A percentile compares a stretch with the other conserved stretches of the same genome.
These are phyloP conservation scores for Cystobasidiaceae sp. DNA, from an alignment of 1,284 basidiomycete species.

Conservation along the genomic window DNA sequence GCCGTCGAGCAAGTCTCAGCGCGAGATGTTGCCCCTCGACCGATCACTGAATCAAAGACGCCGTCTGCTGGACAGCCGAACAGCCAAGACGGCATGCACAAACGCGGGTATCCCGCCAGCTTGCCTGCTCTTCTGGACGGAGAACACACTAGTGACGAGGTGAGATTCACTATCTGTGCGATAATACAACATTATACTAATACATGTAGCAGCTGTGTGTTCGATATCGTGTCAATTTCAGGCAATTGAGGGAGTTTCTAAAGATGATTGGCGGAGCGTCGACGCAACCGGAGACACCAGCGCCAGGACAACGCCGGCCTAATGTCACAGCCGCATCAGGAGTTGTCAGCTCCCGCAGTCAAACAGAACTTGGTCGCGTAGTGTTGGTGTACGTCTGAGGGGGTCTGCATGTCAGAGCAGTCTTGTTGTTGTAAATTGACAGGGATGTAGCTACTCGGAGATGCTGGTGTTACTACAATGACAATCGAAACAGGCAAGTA, in stretches of 20 bases:
- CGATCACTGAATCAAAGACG: not conserved
- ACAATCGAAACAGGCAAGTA: no score
- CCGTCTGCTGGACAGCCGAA: not conserved
- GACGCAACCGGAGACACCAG: no score
- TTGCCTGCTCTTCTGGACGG: slow-evolving; percentile 39
- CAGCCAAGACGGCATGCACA: slow-evolving; percentile 20
- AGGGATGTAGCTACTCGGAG: no score
- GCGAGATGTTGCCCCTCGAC: slow-evolving; percentile 12
- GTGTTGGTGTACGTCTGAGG: slow-evolving; percentile 24
- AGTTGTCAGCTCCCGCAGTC: no score
- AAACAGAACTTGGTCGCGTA: slow-evolving; percentile 14
- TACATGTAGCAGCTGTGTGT: slow-evolving; percentile 20
- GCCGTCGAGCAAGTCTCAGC: not conserved
- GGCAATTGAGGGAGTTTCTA: slow-evolving; percentile 10
- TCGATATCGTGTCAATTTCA: slow-evolving; percentile 16
- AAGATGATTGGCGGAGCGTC: slow-evolving; percentile 6
- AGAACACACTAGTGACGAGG: slow-evolving; percentile 40
- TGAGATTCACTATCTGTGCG: no score
- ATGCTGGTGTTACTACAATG: no score
- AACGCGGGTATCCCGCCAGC: slow-evolving; percentile 33
- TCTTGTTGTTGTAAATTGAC: not conserved
- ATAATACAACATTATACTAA: no score
- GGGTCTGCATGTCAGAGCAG: not conserved
- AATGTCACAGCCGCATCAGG: no score
- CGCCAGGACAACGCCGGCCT: no score